Base-by-base conservation (phyloP, 2,329 filamentous ascomycete species). In the Fusarium lyarnte region DNA sequence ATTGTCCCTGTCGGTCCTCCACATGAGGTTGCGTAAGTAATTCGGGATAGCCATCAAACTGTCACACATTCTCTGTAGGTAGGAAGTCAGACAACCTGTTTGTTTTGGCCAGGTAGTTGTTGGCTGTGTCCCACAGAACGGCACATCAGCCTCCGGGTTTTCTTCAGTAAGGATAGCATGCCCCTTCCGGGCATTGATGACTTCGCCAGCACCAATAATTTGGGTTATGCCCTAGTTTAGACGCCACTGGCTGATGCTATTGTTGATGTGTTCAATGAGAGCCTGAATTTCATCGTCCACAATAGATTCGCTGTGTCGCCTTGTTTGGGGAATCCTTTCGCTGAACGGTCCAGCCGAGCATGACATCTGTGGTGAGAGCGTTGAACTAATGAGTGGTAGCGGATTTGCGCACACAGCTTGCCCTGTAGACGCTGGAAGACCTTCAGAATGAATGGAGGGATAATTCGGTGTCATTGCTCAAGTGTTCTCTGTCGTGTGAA, bases 391-490 rank as follows among this genome's bases (percentile, higher is more conserved):
- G 12, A 7, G 8, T 25, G 23, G 21, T 17, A 27, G 19, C 1
- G 17, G 19, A 10, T 27, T 12, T 19, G 5, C 7, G 4, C 23
- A 25, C 3, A 17, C 4, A 13, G 4, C 2, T 21, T n/a, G 33
- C 23, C 27, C 23, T 38, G 23, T 6, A 33, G 19, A 49, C 21
- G 29, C 46, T 25, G 47, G 12, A 16, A 51, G 47, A 14, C n/a
- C 8, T 35, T 8, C 12, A 8, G 8, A 35, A n/a, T 35, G 33
- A 21, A 21, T 14, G 10, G n/a, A 25, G 31, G 21, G 31, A 12
- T n/a, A 14, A 25, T 51, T 35, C 6, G 6, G 19, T 4, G 17
- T 14, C 49, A 52, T 27, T 19, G 23, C 21, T 17, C 17, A 52
- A 36, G 13, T 36, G 23, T 51, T 51, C 21, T n/a, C 33, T n/a